A percentile compares a stretch with the other conserved stretches of the same genome.
Evolutionary conservation across 2,329 filamentous ascomycete genomes (phyloP).

Genomic region (Phaeophleospora eucalypticola): DNA sequence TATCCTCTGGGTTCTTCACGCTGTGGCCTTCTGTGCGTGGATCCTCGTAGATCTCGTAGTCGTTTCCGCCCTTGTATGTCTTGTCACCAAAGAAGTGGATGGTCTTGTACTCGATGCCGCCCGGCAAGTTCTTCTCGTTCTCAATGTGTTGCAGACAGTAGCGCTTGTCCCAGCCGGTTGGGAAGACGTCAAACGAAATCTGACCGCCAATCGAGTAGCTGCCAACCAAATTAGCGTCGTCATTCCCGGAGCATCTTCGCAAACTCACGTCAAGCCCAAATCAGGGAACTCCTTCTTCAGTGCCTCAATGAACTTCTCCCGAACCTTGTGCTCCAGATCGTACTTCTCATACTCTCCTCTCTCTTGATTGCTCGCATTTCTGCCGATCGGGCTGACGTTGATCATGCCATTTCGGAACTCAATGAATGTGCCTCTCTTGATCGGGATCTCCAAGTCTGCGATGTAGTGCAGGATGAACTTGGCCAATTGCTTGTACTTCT

Average conservation of each 20-base stretch:
- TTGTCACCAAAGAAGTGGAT: conserved; percentile 99
- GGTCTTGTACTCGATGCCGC: conserved; percentile 72
- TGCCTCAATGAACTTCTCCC: conserved; percentile 69
- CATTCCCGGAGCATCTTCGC: background rate
- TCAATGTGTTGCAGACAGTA: conserved; percentile 90
- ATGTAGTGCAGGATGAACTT: conserved; percentile 76
- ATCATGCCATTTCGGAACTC: conserved; percentile 92
- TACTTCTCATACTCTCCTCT: conserved; percentile 76
- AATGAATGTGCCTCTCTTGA: conserved; percentile 80
- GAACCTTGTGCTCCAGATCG: conserved; percentile 72
- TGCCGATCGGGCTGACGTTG: conserved; percentile 77
- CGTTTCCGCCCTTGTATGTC: conserved; percentile 84
- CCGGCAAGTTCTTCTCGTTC: conserved; percentile 62
- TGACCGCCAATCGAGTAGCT: conserved; percentile 94
- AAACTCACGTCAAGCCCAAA: conserved; percentile 73
- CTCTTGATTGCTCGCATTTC: conserved; percentile 79
- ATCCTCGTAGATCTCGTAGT: conserved; percentile 90
- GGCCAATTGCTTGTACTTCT: conserved; percentile 73
- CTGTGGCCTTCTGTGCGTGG: conserved; percentile 77
- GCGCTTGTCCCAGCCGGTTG: conserved; percentile 95
- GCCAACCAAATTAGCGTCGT: background rate
- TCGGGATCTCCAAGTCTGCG: conserved; percentile 75
- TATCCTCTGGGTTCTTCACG: conserved; percentile 78
- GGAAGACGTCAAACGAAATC: conserved; percentile 98
- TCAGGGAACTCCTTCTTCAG: conserved; percentile 79